A percentile compares a stretch with the other conserved stretches of the same genome.
phyloP scores from a whole-genome alignment of 768 basidiomycete species.

The Naganishia friedmannii region DNA sequence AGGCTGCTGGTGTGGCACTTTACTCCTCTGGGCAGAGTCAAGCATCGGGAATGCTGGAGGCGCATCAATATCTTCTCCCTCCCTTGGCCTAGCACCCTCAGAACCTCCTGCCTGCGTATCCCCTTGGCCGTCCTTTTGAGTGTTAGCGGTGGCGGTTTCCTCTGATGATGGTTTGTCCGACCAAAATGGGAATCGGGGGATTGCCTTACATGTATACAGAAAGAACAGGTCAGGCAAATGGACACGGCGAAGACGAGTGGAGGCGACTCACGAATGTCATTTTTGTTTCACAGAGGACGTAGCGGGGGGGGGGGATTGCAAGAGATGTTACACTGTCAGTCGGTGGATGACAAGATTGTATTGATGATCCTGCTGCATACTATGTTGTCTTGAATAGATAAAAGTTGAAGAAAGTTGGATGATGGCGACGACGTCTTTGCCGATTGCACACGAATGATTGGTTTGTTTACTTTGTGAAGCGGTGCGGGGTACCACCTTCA shows the following conservation, averaged over 20 bases:
- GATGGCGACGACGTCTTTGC: background rate
- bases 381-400: background rate
- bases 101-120: background rate
- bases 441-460: background rate
- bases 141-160: background rate
- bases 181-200: slow-evolving; percentile 18
- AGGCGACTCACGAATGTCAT: slow-evolving; percentile 5
- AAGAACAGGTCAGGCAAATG: background rate
- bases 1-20: slow-evolving; percentile 30
- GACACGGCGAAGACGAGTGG: background rate
- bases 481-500: background rate
- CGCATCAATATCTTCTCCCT: slow-evolving; percentile 45
- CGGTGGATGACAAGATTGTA: too few species aligned
- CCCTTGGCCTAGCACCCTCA: background rate
- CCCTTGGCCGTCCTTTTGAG: background rate
- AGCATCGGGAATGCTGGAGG: slow-evolving; percentile 51
- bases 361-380: too few species aligned
- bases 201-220: background rate
- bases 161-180: background rate
- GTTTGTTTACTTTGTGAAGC: slow-evolving; percentile 5
- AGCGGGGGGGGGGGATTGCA: too few species aligned
- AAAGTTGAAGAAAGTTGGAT: background rate
- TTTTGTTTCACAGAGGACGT: too few species aligned
- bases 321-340: background rate
- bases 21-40: slow-evolving; percentile 50